Percentiles rank a stretch among this genome's conserved stretches.
Conservation (phyloP, 2,329 filamentous ascomycete genomes). For the Cordyceps fumosorosea region DNA sequence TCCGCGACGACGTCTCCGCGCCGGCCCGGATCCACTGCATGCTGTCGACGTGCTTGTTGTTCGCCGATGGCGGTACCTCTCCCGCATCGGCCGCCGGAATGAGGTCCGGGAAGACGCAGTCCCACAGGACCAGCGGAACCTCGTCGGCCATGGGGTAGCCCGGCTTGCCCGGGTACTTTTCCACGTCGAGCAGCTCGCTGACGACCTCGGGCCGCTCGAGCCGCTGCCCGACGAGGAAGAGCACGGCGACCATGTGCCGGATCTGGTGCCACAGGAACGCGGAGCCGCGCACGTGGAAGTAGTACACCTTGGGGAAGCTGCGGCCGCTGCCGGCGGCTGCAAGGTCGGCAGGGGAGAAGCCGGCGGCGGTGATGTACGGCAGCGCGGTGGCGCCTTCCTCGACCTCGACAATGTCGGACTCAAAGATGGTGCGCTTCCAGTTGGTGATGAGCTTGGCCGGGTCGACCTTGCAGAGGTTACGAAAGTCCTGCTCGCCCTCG, state of each 20-base stretch:
- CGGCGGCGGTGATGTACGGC: slow-evolving; percentile 44
- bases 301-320: slow-evolving; percentile 63
- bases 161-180: slow-evolving; percentile 66
- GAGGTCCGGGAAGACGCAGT: slow-evolving; percentile 70
- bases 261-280: slow-evolving; percentile 99
- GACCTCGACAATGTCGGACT: slow-evolving; percentile 71
- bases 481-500: slow-evolving; percentile 84
- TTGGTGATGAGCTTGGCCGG: slow-evolving; percentile 81
- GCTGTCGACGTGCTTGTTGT: slow-evolving; percentile 39
- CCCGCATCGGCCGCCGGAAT: slow-evolving; percentile 24
- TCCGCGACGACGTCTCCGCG: slow-evolving; percentile 44
- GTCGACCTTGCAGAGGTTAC: slow-evolving; percentile 95
- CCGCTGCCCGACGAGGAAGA: slow-evolving; percentile 90
- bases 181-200: slow-evolving; percentile 65
- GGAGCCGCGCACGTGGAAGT: slow-evolving; percentile 80
- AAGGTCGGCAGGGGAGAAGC: slow-evolving; percentile 24
- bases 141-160: slow-evolving; percentile 89
- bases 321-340: background rate
- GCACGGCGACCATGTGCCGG: slow-evolving; percentile 80
- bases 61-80: slow-evolving; percentile 16
- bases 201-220: slow-evolving; percentile 72
- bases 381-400: slow-evolving; percentile 46
- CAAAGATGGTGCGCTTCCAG: slow-evolving; percentile 72
- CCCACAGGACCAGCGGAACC: slow-evolving; percentile 87
- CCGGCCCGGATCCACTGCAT: slow-evolving; percentile 76